Evolutionary conservation across 1,284 basidiomycete genomes (phyloP), one percentile per base, ranked within the genome.

Genomic region (Anthracocystis walkeri): DNA sequence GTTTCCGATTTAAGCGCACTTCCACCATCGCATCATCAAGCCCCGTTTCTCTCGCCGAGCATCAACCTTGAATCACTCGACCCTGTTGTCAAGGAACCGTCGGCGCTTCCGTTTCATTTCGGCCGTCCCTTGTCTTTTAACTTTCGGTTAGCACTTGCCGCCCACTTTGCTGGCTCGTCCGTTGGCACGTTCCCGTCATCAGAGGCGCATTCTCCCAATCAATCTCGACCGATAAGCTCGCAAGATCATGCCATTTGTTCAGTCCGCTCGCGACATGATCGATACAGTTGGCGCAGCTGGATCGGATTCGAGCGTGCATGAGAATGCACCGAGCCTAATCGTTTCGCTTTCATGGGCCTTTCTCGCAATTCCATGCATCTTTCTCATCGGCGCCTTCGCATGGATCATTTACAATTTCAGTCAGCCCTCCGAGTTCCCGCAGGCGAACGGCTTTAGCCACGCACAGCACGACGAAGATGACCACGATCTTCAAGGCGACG

Each of bases 301-400:
- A 10, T 40, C 54, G 1, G 58, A 40, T 18, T n/a, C 67, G 5
- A 38, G 54, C 14, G 23, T 61, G 35, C 72, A 69, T 56, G 45
- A 75, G 46, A 38, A 75, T 40, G 66, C 66, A 38, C 46, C 72
- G 3, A 33, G 33, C 11, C 35, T 23, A n/a, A 65, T 75, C 62
- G 51, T 75, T 25, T 75, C 72, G 29, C 65, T 75, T 16, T 69
- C 72, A 0, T 75, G 72, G 72, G 57, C 59, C 20, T 66, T 75
- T 27, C 58, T 75, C 6, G 27, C 69, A 18, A 52, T 75, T 8
- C 66, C 72, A 29, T 69, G 72, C 72, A 55, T 75, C 48, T 69
- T 75, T 33, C 54, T 75, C 33, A 38, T 75, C 27, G 49, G 16
- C n/a, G 65, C 58, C 11, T 75, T 75, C 27, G 56, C 41, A 5